Base-by-base conservation (phyloP, 768 basidiomycete species). In the Amanita inopinata region DNA sequence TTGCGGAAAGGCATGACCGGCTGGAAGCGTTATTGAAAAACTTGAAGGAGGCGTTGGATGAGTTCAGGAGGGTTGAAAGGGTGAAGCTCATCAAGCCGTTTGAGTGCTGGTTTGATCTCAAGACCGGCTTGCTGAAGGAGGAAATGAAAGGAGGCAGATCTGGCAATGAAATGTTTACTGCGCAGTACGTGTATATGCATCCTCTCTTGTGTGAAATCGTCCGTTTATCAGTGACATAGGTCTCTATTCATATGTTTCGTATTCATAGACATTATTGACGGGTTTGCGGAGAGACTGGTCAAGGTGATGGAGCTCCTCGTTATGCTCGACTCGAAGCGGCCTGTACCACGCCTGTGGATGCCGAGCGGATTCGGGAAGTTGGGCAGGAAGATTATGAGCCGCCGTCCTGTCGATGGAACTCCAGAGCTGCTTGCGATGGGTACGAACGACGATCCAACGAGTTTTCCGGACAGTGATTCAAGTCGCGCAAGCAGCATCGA, bases 191-290 rank as follows among this genome's bases (percentile, higher is more conserved):
- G 5, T 18, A 24, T 27, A 19, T 11, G 30, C 28, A 11, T 20
- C 6, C 31, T 40, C 19, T 30, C 19, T 33, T 11, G 5, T 9
- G 5, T n/a, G 31, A 35, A 32, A n/a, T 8, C 4, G 12, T 38
- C 15, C 23, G 46, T n/a, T 20, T 22, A 27, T 28, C 34, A 10
- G 14, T 36, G 33, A 14, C 15, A 14, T 38, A 69, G 69, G 23
- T 67, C 70, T 2, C 56, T 72, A 2, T 72, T 64, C 42, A 56
- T 66, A 10, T 68, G 67, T 34, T 70, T 71, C 41, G 67, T 70
- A 1, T 71, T 69, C 52, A 61, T 62, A 28, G 66, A 66, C 43
- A 59, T 65, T 20, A 48, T 72, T 7, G 62, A 69, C 17, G 60
- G 61, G 1, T 70, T 68, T 32, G 59, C 67, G 0, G 61, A 65